Evolutionary conservation across 768 basidiomycete species (phyloP).

Genomic region (Botryobasidium botryosum): DNA sequence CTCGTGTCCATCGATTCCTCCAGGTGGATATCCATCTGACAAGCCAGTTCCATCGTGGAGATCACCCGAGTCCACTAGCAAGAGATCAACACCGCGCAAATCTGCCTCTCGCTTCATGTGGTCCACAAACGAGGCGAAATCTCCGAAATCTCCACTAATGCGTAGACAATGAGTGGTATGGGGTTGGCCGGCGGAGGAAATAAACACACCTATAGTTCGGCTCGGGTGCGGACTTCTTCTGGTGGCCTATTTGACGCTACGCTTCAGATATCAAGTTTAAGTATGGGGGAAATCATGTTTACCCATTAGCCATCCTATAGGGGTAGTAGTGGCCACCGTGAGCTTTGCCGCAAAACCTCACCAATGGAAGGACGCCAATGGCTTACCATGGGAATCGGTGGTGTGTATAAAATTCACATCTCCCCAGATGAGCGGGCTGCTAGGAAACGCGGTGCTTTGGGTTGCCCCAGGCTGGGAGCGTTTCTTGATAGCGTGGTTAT

Average conservation of each 20-base stretch:
- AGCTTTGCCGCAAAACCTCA: no score
- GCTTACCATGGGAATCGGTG: conserved; percentile 55
- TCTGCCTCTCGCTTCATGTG: conserved; percentile 67
- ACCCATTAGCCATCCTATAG: conserved; percentile 54
- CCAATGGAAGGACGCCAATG: no score
- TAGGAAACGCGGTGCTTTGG: no score
- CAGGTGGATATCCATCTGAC: conserved; percentile 54
- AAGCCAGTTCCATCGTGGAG: conserved; percentile 67
- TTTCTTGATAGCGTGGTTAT: no score
- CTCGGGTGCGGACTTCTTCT: conserved; percentile 55
- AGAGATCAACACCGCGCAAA: conserved; percentile 61
- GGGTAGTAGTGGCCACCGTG: no score
- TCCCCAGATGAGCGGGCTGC: conserved; percentile 61
- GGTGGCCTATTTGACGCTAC: no score
- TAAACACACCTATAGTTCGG: conserved; percentile 45
- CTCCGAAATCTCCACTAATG: conserved; percentile 47
- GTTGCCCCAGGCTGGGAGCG: no score
- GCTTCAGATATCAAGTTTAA: no score
- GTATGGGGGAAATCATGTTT: no score
- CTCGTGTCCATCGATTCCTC: conserved; percentile 55
- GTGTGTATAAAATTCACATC: conserved; percentile 78
- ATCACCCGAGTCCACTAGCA: conserved; percentile 64
- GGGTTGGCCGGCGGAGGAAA: not conserved
- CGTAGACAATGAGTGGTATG: not conserved
- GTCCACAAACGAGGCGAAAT: conserved; percentile 69